Base-by-base conservation (phyloP, 306 rosid genomes). In the Vigna hirtella region DNA sequence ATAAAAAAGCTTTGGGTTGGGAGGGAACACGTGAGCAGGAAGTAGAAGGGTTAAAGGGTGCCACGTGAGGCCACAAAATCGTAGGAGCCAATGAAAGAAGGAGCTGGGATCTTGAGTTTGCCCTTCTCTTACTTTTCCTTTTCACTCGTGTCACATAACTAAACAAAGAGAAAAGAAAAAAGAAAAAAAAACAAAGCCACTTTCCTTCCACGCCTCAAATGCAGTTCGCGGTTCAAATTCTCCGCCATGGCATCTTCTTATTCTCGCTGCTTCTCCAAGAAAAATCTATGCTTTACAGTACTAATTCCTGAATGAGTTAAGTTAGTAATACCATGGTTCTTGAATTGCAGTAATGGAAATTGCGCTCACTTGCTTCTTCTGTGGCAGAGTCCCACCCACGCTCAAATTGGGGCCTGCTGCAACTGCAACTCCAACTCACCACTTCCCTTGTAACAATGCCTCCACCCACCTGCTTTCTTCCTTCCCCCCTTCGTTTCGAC, bases 121-220 rank as follows among this genome's bases (percentile, higher is more conserved):
- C 76, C 65, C 56, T 62, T 78, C 9, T 30, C 5, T 5, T 20
- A 10, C 34, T 66, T 66, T 34, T 77, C 75, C n/a, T 68, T 85
- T 78, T 77, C 78, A 75, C 55, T 6, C 38, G 38, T 34, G 20
- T 51, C 85, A 43, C 67, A 77, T 51, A 47, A 59, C 53, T 34
- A 40, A 40, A 40, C 8, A 2, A 42, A 42, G 13, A 36, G 42
- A 69, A 72, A 50, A 53, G 45, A 26, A 53, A 55, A n/a, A 53
- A 64, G 12, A 7, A 6, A 16, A 50, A 5, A 15, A 49, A 75
- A 47, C 47, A 40, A 43, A 10, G 13, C 18, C 28, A 6, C 53
- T 72, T 80, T 66, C 69, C 51, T 80, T 85, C 77, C 79, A 65
- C 80, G 80, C 84, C 83, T 80, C 88, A 83, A 80, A 82, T 66